Percentiles rank a stretch among this genome's conserved stretches.
phyloP scores from a whole-genome alignment of 2,329 filamentous ascomycete genomes.

The Calonectria honghensis region DNA sequence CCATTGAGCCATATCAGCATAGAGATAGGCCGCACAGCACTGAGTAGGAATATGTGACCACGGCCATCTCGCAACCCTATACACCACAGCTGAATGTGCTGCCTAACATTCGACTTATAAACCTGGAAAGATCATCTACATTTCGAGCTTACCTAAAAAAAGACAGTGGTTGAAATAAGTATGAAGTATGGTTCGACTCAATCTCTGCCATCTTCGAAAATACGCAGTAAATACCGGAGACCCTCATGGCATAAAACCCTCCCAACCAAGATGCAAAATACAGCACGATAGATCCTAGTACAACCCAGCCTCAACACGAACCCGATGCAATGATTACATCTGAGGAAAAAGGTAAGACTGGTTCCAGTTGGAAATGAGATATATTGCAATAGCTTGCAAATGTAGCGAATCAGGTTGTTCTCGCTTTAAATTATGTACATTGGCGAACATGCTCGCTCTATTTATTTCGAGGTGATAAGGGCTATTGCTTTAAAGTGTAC shows the following conservation, averaged over 20 bases:
- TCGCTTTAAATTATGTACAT: background rate
- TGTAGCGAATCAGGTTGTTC: background rate
- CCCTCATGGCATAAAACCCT: constrained; percentile 5
- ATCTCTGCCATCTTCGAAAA: background rate
- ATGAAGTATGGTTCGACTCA: constrained; percentile 51
- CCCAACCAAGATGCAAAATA: constrained; percentile 8
- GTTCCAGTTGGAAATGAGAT: background rate
- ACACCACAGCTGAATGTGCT: constrained; percentile 57
- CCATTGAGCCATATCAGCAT: background rate
- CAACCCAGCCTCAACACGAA: background rate
- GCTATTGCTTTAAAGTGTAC: background rate
- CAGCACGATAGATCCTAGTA: constrained; percentile 2
- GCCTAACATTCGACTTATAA: constrained; percentile 51
- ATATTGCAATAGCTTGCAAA: background rate
- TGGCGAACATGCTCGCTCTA: background rate
- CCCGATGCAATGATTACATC: too few relatives aligned
- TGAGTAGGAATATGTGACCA: background rate
- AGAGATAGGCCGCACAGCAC: background rate
- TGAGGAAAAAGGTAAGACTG: background rate
- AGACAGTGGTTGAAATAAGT: constrained; percentile 56
- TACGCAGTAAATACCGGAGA: background rate
- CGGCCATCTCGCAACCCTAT: constrained; percentile 22
- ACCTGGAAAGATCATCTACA: constrained; percentile 54
- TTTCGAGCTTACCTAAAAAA: constrained; percentile 56
- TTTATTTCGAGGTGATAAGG: background rate